Conservation (phyloP, 306 rosid genomes). For the Begonia loranthoides region DNA sequence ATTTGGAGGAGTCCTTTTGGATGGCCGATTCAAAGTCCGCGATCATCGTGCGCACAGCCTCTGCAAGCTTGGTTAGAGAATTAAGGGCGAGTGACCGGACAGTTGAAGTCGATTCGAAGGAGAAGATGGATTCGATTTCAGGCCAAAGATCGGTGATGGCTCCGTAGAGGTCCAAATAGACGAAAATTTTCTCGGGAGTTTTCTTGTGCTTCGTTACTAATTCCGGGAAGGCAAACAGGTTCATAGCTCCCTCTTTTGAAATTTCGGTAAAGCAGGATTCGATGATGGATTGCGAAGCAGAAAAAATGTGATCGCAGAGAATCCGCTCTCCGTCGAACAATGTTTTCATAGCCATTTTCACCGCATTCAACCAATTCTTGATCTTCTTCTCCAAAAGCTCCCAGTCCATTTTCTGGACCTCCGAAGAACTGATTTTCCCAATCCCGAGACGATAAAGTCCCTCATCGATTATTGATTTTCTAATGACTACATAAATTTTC, state of each 20-base stretch:
- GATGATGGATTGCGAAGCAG: conserved; percentile 17
- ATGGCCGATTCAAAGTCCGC: conserved; percentile 57
- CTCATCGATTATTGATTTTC: conserved; percentile 67
- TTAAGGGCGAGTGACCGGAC: conserved; percentile 33
- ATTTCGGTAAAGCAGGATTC: conserved; percentile 56
- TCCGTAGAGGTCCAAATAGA: conserved; percentile 48
- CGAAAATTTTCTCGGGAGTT: conserved; percentile 63
- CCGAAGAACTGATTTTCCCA: conserved; percentile 37
- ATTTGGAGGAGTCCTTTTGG: conserved; percentile 50
- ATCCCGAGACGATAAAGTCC: conserved; percentile 50
- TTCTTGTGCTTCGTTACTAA: conserved; percentile 61
- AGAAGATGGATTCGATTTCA: conserved; percentile 52
- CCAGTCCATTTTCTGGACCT: conserved; percentile 65
- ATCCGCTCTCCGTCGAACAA: conserved; percentile 45
- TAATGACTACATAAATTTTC: conserved; percentile 25
- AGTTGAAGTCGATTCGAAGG: conserved; percentile 38
- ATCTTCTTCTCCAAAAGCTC: conserved; percentile 46
- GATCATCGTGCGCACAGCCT: conserved; percentile 30
- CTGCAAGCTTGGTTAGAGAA: conserved; percentile 32
- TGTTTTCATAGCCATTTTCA: conserved; percentile 33
- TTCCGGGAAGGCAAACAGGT: conserved; percentile 63
- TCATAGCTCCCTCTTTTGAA: conserved; percentile 33
- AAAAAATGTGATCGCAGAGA: conserved; percentile 47
- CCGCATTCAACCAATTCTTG: conserved; percentile 47
- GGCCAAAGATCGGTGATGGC: conserved; percentile 38